Percentiles rank a stretch among this genome's conserved stretches.
Conservation (phyloP, 148 eudicot genomes). For the Silene latifolia region DNA sequence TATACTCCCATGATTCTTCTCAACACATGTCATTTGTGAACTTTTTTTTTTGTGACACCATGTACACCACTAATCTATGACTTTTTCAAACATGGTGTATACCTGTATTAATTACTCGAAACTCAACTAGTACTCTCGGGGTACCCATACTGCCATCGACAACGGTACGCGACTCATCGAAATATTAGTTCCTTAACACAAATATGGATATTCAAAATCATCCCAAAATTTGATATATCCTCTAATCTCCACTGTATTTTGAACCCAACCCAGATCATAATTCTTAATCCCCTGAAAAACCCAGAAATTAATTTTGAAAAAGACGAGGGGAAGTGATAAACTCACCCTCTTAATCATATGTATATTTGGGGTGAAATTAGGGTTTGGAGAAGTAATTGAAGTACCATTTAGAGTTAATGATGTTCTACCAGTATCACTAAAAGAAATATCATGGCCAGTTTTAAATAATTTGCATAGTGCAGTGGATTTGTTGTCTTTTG, state of each 20-base stretch:
- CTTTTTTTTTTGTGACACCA: too few species aligned
- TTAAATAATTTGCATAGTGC: slow-evolving; percentile 78
- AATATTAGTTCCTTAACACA: not conserved
- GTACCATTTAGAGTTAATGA: slow-evolving; percentile 72
- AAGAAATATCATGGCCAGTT: slow-evolving; percentile 87
- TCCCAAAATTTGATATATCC: not conserved
- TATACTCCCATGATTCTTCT: too few species aligned
- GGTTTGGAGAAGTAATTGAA: slow-evolving; percentile 51
- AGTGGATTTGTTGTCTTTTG: slow-evolving; percentile 81
- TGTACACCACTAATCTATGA: too few species aligned
- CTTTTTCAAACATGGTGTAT: too few species aligned
- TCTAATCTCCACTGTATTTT: not conserved
- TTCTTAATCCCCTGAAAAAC: not conserved
- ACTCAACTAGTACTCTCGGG: too few species aligned
- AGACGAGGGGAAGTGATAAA: slow-evolving; percentile 14
- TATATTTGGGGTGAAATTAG: slow-evolving; percentile 46
- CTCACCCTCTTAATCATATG: slow-evolving; percentile 16
- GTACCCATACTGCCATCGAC: too few species aligned
- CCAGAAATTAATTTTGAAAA: not conserved
- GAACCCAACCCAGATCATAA: not conserved
- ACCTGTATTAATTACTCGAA: too few species aligned
- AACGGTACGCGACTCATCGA: too few species aligned
- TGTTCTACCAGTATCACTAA: slow-evolving; percentile 78
- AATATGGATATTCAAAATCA: not conserved
- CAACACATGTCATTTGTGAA: too few species aligned